A percentile compares a stretch with the other conserved stretches of the same genome.
Evolutionary conservation across 2,329 filamentous ascomycete genomes (phyloP).

Genomic region (Plectosphaerella plurivora): DNA sequence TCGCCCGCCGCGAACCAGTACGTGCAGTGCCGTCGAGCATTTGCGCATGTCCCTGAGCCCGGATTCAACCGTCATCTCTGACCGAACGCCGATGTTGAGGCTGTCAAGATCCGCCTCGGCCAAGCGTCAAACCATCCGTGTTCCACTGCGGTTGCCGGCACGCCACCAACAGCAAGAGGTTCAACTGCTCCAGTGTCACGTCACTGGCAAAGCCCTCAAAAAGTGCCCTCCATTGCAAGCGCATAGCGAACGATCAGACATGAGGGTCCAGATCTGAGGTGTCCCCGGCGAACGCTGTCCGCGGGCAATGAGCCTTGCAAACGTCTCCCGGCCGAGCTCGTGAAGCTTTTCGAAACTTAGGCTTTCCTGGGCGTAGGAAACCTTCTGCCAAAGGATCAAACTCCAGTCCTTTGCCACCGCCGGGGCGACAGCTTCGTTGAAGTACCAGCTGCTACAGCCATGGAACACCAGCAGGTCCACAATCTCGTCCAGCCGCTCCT

Average conservation of each 20-base stretch:
- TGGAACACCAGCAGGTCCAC: constrained; percentile 11
- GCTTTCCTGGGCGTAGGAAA: not conserved
- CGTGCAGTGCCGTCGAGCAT: not conserved
- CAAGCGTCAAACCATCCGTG: constrained; percentile 27
- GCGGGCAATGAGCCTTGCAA: constrained; percentile 1
- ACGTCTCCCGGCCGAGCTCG: not conserved
- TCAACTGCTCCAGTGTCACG: not conserved
- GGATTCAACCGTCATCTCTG: not conserved
- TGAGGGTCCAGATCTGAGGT: not conserved
- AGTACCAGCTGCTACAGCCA: not conserved
- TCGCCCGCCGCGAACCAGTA: not conserved
- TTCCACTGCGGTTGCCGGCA: constrained; percentile 25
- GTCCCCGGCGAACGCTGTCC: constrained; percentile 6
- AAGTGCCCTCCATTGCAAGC: too few species aligned
- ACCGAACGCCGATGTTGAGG: constrained; percentile 16
- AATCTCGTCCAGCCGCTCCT: constrained; percentile 17
- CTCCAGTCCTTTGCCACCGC: not conserved
- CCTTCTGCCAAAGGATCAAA: not conserved
- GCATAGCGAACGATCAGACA: too few species aligned
- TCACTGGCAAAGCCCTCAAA: not conserved
- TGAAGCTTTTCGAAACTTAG: not conserved
- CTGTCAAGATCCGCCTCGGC: constrained; percentile 25
- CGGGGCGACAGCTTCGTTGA: not conserved
- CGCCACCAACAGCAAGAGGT: constrained; percentile 17
- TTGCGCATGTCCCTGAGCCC: not conserved